These are phyloP conservation scores for Xerophyta viscosa DNA, from an alignment of 106 monocot species.

Conservation along the genomic window DNA sequence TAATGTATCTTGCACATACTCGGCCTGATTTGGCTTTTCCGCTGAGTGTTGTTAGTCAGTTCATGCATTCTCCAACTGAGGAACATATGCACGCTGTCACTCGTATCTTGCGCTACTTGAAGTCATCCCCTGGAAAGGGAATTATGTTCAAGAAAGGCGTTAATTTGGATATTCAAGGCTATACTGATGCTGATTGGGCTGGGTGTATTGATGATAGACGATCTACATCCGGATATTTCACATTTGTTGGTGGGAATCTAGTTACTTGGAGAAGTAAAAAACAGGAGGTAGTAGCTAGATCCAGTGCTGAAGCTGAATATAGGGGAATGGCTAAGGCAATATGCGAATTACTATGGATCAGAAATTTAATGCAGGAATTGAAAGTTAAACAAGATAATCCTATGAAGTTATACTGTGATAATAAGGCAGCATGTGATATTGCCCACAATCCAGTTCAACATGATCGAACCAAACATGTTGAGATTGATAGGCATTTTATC, in stretches of 20 bases:
- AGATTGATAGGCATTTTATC: not conserved
- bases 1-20: slow-evolving; percentile 2
- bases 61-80: not conserved
- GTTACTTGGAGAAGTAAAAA: too few species aligned
- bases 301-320: not conserved
- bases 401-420: not conserved
- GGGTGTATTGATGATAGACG: not conserved
- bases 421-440: not conserved
- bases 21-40: not conserved
- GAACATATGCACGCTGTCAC: not conserved
- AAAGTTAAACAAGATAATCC: not conserved
- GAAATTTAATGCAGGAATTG: not conserved
- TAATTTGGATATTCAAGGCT: not conserved
- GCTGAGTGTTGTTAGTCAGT: not conserved
- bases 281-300: too few species aligned
- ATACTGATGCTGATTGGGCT: slow-evolving; percentile 1
- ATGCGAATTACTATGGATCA: not conserved
- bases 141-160: not conserved
- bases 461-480: not conserved
- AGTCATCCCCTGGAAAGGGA: not conserved
- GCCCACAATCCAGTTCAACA: slow-evolving; percentile 1
- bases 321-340: not conserved
- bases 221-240: not conserved
- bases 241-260: too few species aligned
- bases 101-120: not conserved